Conservation (phyloP, 768 basidiomycete species). For the Pleurotus pulmonarius region DNA sequence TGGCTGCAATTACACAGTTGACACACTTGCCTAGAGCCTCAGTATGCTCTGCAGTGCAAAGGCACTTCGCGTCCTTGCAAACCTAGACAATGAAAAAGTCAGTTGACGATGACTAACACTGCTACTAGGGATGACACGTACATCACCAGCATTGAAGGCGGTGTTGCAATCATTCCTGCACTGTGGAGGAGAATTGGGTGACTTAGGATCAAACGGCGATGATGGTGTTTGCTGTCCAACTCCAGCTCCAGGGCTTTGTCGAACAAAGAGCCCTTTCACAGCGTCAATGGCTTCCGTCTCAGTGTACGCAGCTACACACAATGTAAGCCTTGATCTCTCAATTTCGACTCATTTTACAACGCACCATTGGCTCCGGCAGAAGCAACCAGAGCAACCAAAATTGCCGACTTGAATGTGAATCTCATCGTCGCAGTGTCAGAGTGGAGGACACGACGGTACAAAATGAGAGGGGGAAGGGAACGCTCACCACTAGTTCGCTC, state of each 20-base stretch:
- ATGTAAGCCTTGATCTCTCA: neutral
- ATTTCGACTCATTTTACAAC: neutral
- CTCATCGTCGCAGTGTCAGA: neutral
- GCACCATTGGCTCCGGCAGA: constrained; percentile 1
- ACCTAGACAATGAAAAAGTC: neutral
- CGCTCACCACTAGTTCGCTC: neutral
- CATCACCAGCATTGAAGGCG: constrained; percentile 2
- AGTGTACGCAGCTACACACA: neutral
- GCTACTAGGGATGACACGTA: neutral
- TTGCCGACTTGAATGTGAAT: neutral
- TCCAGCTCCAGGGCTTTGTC: constrained; percentile 1
- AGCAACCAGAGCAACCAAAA: neutral
- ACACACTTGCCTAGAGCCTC: constrained; percentile 4
- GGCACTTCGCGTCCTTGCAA: constrained; percentile 6
- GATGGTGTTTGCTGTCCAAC: neutral
- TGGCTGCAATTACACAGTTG: neutral
- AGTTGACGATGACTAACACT: neutral
- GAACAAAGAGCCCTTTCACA: neutral
- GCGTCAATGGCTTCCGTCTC: neutral
- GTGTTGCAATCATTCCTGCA: neutral
- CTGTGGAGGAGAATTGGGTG: neutral
- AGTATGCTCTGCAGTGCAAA: constrained; percentile 1
- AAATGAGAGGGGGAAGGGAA: constrained; percentile 1
- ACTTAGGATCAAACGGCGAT: constrained; percentile 5
- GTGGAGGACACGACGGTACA: neutral